Percentiles rank a stretch among this genome's conserved stretches.
These are phyloP conservation scores for Anaeromyces robustus DNA, from an alignment of 192 early-diverging fungal species.

Conservation along the genomic window DNA sequence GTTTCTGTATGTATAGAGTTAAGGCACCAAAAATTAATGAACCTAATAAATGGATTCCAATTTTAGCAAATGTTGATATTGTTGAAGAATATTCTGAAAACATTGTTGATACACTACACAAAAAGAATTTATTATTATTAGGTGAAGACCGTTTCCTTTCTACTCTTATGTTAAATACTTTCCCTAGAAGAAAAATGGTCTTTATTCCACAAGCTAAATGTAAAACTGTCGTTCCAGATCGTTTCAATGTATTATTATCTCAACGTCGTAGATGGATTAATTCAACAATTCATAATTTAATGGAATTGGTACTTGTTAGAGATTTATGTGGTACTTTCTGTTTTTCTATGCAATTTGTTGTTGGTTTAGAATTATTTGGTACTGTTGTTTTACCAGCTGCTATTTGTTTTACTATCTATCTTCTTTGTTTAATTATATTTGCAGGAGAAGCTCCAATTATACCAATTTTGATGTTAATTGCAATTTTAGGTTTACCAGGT, in stretches of 20 bases:
- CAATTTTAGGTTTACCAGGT: constrained; percentile 59
- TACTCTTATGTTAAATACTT: constrained; percentile 80
- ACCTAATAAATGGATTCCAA: not conserved
- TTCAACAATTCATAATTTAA: constrained; percentile 80
- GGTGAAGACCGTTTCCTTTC: constrained; percentile 89
- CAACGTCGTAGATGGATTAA: constrained; percentile 92
- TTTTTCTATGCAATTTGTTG: constrained; percentile 62
- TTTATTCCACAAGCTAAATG: constrained; percentile 87
- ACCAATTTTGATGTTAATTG: constrained; percentile 48
- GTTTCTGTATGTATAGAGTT: not conserved
- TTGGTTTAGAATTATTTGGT: constrained; percentile 87
- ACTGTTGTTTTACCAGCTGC: constrained; percentile 90
- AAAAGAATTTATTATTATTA: constrained; percentile 80
- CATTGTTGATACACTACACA: constrained; percentile 55
- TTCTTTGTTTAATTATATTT: constrained; percentile 8
- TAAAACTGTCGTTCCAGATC: constrained; percentile 81
- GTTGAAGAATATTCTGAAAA: constrained; percentile 34
- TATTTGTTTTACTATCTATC: constrained; percentile 71
- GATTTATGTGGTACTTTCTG: constrained; percentile 83
- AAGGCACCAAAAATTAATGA: not conserved
- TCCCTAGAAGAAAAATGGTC: constrained; percentile 88
- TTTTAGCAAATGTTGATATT: not conserved
- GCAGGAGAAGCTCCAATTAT: constrained; percentile 19
- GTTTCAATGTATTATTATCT: constrained; percentile 65
- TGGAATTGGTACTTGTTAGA: constrained; percentile 63